Evolutionary conservation across 2,329 filamentous ascomycete genomes (phyloP), one percentile per base, ranked within the genome.

Genomic region (Cladosporium sp.): DNA sequence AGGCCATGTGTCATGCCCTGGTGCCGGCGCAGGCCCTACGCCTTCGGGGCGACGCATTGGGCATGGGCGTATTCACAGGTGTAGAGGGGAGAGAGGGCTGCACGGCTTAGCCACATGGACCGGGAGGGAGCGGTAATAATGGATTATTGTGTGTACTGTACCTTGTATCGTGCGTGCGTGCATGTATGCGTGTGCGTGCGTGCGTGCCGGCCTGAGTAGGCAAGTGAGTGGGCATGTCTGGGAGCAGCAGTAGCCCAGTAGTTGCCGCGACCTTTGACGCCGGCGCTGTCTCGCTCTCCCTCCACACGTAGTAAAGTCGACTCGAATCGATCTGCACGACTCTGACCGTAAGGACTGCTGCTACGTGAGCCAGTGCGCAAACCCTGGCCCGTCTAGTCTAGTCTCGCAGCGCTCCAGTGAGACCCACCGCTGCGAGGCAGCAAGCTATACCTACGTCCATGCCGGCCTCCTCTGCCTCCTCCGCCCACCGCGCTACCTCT

Each of bases 1-100:
- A 56, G 53, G 60, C 60, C 60, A 63, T 63, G 60, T 63, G 60
- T 63, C 60, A 63, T 56, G 60, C 32, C 21, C 48, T 46, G 21
- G 8, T 14, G 56, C 34, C 56, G 34, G 56, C 54, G 54, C 32
- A 36, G 32, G 54, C 54, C 32, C 56, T 58, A 46, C 23, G 48
- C 13, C 48, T 51, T 26, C 23, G 23, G 48, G 23, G 26, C 25
- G 48, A 25, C 48, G 48, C 23, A 25, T 28, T 51, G 48, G 48
- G 48, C 48, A 51, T 51, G 48, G 48, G 48, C 48, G 48, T 51
- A 16, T 46, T 46, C n/a, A n/a, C 39, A 46, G 39, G n/a, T n/a
- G 39, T 46, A 46, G 39, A 46, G 28, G 30, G 30, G 30, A n/a
- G 30, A 32, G 30, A 32, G n/a, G 39, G 39, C 39, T 46, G 39